Conservation (phyloP, 1,284 basidiomycete genomes). For the Malassezia globosa region DNA sequence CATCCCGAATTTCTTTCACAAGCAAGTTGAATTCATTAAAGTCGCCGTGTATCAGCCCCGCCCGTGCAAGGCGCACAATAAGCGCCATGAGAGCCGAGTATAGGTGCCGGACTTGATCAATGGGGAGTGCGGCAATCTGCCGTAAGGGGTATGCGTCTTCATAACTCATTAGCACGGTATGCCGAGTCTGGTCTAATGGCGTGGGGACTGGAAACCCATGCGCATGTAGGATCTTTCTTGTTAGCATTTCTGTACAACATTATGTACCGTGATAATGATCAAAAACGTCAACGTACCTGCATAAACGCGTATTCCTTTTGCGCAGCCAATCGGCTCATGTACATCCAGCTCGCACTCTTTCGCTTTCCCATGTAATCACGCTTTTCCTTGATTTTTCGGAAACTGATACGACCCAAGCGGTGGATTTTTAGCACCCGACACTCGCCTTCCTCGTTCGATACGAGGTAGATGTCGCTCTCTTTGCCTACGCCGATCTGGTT, state of each 20-base stretch:
- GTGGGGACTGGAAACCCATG: constrained; percentile 84
- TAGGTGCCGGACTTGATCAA: constrained; percentile 62
- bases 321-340: constrained; percentile 89
- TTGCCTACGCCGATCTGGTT: constrained; percentile 98
- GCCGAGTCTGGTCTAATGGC: constrained; percentile 85
- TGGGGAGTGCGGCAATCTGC: constrained; percentile 70
- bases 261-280: too few relatives aligned
- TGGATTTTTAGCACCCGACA: constrained; percentile 86
- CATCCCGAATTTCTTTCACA: constrained; percentile 53
- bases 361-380: constrained; percentile 92
- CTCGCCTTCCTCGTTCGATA: constrained; percentile 68
- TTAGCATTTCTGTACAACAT: too few relatives aligned
- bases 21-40: constrained; percentile 99
- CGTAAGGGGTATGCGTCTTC: constrained; percentile 95
- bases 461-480: constrained; percentile 92
- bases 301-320: constrained; percentile 98
- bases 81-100: constrained; percentile 90
- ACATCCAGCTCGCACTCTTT: constrained; percentile 97
- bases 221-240: constrained; percentile 71
- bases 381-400: constrained; percentile 91
- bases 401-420: constrained; percentile 84
- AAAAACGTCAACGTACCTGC: constrained; percentile 68
- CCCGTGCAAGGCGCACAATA: constrained; percentile 81
- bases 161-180: constrained; percentile 90
- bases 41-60: constrained; percentile 93